Percentiles rank a stretch among this genome's conserved stretches.
phyloP scores from a whole-genome alignment of 179 eudicot species.

The Camellia oleifera region DNA sequence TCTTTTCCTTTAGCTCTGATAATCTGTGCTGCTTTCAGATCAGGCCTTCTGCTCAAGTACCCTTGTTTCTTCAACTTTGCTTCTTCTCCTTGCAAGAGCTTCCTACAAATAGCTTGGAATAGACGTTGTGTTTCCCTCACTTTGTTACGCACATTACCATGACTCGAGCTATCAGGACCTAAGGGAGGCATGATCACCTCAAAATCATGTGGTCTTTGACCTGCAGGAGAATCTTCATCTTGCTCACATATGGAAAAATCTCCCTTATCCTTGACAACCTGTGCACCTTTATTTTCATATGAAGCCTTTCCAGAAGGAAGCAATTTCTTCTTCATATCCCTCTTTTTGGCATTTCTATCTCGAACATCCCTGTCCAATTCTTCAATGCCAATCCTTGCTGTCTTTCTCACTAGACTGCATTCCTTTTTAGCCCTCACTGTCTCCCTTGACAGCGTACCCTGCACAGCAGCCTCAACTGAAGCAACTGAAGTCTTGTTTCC shows the following conservation, averaged over 20 bases:
- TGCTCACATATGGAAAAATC: too few relatives aligned
- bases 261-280: neutral
- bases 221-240: conserved; percentile 21
- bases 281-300: conserved; percentile 15
- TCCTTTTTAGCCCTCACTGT: neutral
- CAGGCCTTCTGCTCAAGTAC: conserved; percentile 35
- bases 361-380: neutral
- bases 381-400: conserved; percentile 1
- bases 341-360: conserved; percentile 1
- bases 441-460: neutral
- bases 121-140: conserved; percentile 60
- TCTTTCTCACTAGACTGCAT: conserved; percentile 2
- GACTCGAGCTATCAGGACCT: conserved; percentile 35
- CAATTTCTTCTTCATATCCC: conserved; percentile 20
- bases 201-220: conserved; percentile 15
- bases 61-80: conserved; percentile 29
- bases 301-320: conserved; percentile 14
- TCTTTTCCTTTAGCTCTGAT: conserved; percentile 42
- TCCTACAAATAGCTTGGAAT: conserved; percentile 51
- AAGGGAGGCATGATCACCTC: conserved; percentile 43
- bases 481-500: neutral
- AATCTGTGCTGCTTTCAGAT: conserved; percentile 43
- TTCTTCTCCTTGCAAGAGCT: conserved; percentile 58
- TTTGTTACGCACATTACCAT: conserved; percentile 45
- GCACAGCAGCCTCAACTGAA: neutral